These are phyloP conservation scores for Heteromeles arbutifolia DNA, from an alignment of 306 rosid species.

Conservation along the genomic window DNA sequence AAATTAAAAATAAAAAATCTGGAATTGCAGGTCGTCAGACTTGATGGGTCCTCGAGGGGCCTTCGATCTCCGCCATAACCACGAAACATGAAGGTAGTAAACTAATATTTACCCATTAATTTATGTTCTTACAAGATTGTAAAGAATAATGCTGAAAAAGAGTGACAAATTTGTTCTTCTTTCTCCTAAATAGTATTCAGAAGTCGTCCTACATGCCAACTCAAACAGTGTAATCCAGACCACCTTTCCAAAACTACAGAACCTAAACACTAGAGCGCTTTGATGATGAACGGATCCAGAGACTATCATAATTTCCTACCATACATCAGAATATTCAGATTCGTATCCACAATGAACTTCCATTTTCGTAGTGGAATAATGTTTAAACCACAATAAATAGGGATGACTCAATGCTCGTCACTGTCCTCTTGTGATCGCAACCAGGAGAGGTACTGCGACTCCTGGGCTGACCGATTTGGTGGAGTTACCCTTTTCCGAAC, in stretches of 20 bases:
- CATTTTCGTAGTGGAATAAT: background rate
- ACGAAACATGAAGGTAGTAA: too few species aligned
- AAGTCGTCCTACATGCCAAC: too few species aligned
- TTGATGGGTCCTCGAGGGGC: too few species aligned
- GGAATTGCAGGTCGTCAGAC: too few species aligned
- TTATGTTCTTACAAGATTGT: too few species aligned
- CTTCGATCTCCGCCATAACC: too few species aligned
- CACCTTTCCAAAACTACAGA: background rate
- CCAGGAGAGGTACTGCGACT: constrained; percentile 5
- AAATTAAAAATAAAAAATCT: too few species aligned
- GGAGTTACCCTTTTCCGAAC: constrained; percentile 68
- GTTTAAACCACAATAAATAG: background rate
- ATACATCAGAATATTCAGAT: background rate
- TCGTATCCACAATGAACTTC: background rate
- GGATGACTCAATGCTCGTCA: background rate
- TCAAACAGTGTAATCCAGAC: background rate
- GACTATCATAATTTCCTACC: background rate
- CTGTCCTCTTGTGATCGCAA: constrained; percentile 18
- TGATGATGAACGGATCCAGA: background rate
- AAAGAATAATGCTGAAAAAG: too few species aligned
- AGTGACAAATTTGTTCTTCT: background rate
- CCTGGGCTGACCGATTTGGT: constrained; percentile 31
- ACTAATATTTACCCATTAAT: too few species aligned
- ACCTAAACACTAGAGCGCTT: background rate
- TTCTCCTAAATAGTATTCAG: background rate